These are phyloP conservation scores for Cutaneotrichosporon curvatum DNA, from an alignment of 1,284 basidiomycete genomes.

Conservation along the genomic window DNA sequence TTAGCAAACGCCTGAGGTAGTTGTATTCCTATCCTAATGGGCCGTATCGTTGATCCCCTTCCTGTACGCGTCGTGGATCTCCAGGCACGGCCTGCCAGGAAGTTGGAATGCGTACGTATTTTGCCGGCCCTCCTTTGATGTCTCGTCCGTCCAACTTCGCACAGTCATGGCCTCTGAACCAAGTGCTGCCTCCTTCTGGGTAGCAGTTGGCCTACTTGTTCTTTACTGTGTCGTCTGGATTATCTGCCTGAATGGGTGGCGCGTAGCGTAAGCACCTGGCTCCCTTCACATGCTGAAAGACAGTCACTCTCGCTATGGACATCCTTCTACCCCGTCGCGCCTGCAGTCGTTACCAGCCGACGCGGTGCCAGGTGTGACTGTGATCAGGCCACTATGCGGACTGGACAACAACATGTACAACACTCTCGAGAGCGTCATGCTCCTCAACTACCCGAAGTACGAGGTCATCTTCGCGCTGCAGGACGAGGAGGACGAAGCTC, in stretches of 20 bases:
- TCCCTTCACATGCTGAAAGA: slow-evolving; percentile 9
- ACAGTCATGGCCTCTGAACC: neutral
- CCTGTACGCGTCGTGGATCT: no score
- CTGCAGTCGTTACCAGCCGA: slow-evolving; percentile 52
- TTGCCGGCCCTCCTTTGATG: no score
- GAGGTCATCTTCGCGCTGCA: slow-evolving; percentile 84
- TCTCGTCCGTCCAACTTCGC: no score
- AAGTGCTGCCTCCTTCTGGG: neutral
- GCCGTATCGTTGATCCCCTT: no score
- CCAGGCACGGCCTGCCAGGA: no score
- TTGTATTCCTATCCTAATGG: no score
- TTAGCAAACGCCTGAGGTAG: no score
- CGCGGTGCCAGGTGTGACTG: slow-evolving; percentile 76
- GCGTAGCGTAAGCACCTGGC: slow-evolving; percentile 60
- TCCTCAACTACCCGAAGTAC: slow-evolving; percentile 77
- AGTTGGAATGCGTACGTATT: no score
- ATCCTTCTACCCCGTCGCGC: slow-evolving; percentile 57
- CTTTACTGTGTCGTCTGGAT: slow-evolving; percentile 68
- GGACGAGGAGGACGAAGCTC: slow-evolving; percentile 70
- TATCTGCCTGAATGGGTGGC: slow-evolving; percentile 67
- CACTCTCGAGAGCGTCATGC: slow-evolving; percentile 84
- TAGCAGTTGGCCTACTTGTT: slow-evolving; percentile 9
- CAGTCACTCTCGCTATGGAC: slow-evolving; percentile 65
- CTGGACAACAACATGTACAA: slow-evolving; percentile 87
- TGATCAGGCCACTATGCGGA: slow-evolving; percentile 84